Conservation (phyloP, 1,284 basidiomycete genomes). For the Cutaneotrichosporon spelunceum region DNA sequence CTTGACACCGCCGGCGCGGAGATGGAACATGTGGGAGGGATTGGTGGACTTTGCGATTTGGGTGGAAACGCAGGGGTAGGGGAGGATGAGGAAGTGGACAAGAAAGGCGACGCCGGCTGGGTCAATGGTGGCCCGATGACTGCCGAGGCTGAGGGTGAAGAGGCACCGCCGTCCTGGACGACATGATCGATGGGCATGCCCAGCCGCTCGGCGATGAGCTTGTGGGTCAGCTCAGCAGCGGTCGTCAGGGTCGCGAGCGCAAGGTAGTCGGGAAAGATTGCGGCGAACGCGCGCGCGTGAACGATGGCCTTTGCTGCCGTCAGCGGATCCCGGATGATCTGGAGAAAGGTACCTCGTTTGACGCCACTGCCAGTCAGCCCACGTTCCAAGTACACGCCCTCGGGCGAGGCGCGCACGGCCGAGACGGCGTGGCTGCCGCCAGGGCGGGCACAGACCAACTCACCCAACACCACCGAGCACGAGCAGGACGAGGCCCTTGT, state of each 20-base stretch:
- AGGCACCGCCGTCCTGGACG: background rate
- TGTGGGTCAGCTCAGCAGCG: slow-evolving; percentile 33
- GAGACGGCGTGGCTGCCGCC: background rate
- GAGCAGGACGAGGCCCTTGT: slow-evolving; percentile 20
- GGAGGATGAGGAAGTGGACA: background rate
- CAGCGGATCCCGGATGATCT: background rate
- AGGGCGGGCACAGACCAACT: slow-evolving; percentile 18
- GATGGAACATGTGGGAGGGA: background rate
- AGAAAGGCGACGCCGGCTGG: background rate
- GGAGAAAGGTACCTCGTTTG: slow-evolving; percentile 8
- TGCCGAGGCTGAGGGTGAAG: background rate
- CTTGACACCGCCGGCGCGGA: background rate
- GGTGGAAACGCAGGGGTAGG: background rate
- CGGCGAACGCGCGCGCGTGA: slow-evolving; percentile 41
- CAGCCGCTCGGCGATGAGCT: slow-evolving; percentile 32
- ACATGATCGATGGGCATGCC: slow-evolving; percentile 15
- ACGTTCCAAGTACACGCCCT: background rate
- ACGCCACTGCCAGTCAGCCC: slow-evolving; percentile 25
- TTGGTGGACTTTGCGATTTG: background rate
- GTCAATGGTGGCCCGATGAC: background rate
- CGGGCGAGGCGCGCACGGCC: background rate
- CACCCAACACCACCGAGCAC: slow-evolving; percentile 31
- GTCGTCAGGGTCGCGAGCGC: slow-evolving; percentile 38
- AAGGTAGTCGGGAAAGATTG: slow-evolving; percentile 44
- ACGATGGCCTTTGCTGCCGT: slow-evolving; percentile 35